Evolutionary conservation across 2,329 filamentous ascomycete species (phyloP).

Genomic region (Hypoxylon sp.): DNA sequence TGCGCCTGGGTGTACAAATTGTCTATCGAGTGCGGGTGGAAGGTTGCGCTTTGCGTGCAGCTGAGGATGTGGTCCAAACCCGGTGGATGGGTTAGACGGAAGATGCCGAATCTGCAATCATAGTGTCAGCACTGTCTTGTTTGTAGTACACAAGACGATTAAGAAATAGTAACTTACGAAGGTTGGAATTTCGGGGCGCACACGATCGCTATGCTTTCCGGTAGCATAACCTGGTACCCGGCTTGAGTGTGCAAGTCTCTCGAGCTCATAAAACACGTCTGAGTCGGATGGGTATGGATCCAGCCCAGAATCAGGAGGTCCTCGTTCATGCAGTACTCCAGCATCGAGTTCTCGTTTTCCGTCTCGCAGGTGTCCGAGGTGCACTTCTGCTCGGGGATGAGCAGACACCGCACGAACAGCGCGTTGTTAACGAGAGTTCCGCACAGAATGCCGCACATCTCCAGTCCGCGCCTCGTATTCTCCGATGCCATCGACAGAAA

Average conservation of each 20-base stretch:
- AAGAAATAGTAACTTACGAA: constrained; percentile 62
- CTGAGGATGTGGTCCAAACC: constrained; percentile 85
- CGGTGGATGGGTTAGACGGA: constrained; percentile 91
- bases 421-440: constrained; percentile 92
- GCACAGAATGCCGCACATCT: constrained; percentile 95
- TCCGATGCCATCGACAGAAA: constrained; percentile 78
- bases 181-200: constrained; percentile 85
- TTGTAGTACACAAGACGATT: constrained; percentile 2
- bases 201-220: constrained; percentile 95
- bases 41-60: constrained; percentile 80
- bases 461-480: constrained; percentile 84
- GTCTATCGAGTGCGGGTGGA: constrained; percentile 75
- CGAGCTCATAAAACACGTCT: constrained; percentile 98
- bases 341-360: constrained; percentile 82
- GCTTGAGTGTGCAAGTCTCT: constrained; percentile 92
- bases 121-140: constrained; percentile 11
- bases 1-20: constrained; percentile 82
- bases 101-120: constrained; percentile 78
- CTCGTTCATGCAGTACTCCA: constrained; percentile 87
- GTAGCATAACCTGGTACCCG: constrained; percentile 95
- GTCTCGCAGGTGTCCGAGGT: constrained; percentile 96
- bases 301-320: constrained; percentile 89
- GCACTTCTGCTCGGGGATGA: constrained; percentile 90
- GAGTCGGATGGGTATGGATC: constrained; percentile 97
- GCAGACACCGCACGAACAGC: constrained; percentile 85